Evolutionary conservation across 208 protist genomes (phyloP).

Genomic region (Novymonas esmeraldas): DNA sequence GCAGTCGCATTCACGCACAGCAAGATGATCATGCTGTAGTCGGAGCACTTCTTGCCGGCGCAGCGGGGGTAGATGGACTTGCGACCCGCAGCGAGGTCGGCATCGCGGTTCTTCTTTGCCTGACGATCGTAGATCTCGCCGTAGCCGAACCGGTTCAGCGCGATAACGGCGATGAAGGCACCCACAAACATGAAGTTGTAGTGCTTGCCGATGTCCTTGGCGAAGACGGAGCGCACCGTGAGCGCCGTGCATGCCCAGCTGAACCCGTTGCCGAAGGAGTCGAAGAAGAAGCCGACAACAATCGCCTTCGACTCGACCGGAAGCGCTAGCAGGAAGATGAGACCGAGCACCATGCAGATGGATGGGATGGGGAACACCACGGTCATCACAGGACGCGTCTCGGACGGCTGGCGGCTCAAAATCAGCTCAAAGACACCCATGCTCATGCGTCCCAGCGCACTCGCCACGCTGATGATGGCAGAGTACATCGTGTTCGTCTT

Average conservation of each 20-base stretch:
- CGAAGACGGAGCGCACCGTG: constrained; percentile 44
- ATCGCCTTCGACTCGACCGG: constrained; percentile 45
- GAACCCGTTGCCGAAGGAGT: constrained; percentile 65
- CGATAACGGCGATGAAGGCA: constrained; percentile 55
- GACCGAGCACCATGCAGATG: constrained; percentile 35
- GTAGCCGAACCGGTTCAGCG: constrained; percentile 68
- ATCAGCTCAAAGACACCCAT: constrained; percentile 55
- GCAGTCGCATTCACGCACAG: constrained; percentile 54
- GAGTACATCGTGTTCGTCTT: constrained; percentile 47
- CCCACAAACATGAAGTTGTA: constrained; percentile 75
- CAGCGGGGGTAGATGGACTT: constrained; percentile 42
- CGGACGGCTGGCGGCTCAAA: constrained; percentile 29
- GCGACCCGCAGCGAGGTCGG: constrained; percentile 15
- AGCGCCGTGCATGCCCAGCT: constrained; percentile 61
- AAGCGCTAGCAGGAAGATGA: constrained; percentile 51
- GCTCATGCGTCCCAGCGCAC: constrained; percentile 59
- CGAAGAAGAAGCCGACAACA: constrained; percentile 58
- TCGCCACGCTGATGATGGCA: constrained; percentile 63
- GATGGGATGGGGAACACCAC: constrained; percentile 43
- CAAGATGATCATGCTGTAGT: constrained; percentile 43
- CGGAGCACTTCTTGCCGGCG: constrained; percentile 43
- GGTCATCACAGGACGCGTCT: constrained; percentile 39
- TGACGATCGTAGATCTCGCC: constrained; percentile 61
- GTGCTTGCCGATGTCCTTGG: constrained; percentile 74
- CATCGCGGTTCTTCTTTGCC: constrained; percentile 37